Evolutionary conservation across 2,329 filamentous ascomycete species (phyloP), one percentile per base, ranked within the genome.

Genomic region (Mariannaea elegans): DNA sequence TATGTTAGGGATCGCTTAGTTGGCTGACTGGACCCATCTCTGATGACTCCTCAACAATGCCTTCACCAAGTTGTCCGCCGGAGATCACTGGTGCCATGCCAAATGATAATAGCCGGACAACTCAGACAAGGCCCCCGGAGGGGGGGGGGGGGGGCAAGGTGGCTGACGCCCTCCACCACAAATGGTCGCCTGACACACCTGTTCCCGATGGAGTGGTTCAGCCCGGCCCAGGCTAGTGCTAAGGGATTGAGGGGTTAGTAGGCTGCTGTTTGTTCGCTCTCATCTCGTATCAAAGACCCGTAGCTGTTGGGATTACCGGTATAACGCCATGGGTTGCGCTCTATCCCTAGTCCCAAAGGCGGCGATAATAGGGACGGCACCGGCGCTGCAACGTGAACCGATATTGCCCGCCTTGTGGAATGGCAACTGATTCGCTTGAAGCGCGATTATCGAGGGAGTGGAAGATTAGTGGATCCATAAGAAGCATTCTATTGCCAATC

Each of bases 191-290:
- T 65, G 53, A 62, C 49, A 58, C 55, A 55, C 59, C 59, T 56
- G 53, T 52, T 70, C 68, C 68, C 68, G 68, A 66, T 56, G 45
- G 65, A 62, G 61, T 56, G 68, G 68, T 70, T 65, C 66, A 60
- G 59, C 66, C 67, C 64, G 63, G 68, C 45, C 24, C 24, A 36
- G 42, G 32, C 56, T 59, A 59, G 56, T 54, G 23, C 24, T 7
- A 24, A 50, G 41, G 45, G 50, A 47, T 21, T 46, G 51, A 44
- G 49, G 59, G 59, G 41, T 54, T 44, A 50, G 6, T 36, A 36
- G 50, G 21, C 48, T 54, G 42, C 31, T 56, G 42, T n/a, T 39
- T 58, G 42, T 52, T 48, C 53, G 19, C 53, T 31, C 46, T 42
- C 32, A 27, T 48, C 58, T 47, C 47, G 48, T 57, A 57, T 53